Evolutionary conservation across 2,329 filamentous ascomycete genomes (phyloP).

Genomic region (Sporothrix phasma): DNA sequence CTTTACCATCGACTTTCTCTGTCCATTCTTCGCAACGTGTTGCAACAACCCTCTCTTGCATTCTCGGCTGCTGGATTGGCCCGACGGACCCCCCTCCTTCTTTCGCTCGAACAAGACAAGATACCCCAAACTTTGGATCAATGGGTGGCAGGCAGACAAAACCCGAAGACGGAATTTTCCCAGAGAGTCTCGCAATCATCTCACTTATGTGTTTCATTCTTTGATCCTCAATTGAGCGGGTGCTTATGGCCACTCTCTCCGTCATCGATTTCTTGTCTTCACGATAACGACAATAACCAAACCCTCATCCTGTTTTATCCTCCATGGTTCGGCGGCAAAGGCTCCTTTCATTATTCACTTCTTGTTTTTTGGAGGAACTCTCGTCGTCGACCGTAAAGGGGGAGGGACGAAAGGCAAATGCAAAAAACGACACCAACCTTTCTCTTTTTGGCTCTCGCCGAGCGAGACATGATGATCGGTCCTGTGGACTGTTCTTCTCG

Average conservation of each 20-base stretch:
- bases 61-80: slow-evolving; percentile 18
- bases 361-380: not conserved
- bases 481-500: not conserved
- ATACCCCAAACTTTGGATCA: not conserved
- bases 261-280: not conserved
- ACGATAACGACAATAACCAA: not conserved
- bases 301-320: not conserved
- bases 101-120: not conserved
- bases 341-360: slow-evolving; percentile 2
- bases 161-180: not conserved
- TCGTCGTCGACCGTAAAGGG: not conserved
- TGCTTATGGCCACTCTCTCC: not conserved
- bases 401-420: slow-evolving; percentile 7
- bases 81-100: not conserved
- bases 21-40: not conserved
- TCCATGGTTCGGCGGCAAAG: not conserved
- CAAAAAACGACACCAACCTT: not conserved
- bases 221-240: slow-evolving; percentile 2
- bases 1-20: not conserved
- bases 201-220: not conserved
- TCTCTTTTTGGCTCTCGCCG: not conserved
- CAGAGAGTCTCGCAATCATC: not conserved
- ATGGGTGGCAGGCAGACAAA: not conserved
- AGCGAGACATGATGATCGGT: not conserved
- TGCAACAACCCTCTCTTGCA: slow-evolving; percentile 4